These are phyloP conservation scores for Dryas alaskensis DNA, from an alignment of 306 rosid genomes.

Conservation along the genomic window DNA sequence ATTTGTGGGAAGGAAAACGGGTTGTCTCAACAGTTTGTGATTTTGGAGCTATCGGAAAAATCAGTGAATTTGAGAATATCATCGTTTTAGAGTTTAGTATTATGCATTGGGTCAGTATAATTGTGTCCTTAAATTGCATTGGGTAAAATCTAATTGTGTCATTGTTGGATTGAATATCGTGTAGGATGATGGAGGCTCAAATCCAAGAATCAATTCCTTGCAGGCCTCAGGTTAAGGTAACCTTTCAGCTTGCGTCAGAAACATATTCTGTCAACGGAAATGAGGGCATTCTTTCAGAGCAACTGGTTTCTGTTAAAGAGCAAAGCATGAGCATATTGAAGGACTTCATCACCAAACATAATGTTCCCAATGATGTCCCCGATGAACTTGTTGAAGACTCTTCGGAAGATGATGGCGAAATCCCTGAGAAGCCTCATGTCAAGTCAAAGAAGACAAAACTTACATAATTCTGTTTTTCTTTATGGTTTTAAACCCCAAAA, in stretches of 20 bases:
- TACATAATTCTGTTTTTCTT: conserved; percentile 30
- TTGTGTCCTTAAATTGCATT: no score
- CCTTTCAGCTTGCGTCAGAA: conserved; percentile 59
- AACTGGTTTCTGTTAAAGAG: conserved; percentile 65
- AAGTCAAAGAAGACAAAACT: conserved; percentile 71
- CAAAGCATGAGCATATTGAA: conserved; percentile 69
- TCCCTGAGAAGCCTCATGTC: conserved; percentile 43
- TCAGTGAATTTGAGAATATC: no score
- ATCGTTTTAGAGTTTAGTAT: no score
- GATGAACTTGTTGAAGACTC: conserved; percentile 65
- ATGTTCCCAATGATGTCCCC: conserved; percentile 76
- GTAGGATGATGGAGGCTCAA: conserved; percentile 47
- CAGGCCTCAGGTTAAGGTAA: conserved; percentile 45
- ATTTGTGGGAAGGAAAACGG: no score
- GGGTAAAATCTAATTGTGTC: background rate
- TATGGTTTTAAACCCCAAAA: background rate
- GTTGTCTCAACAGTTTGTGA: no score
- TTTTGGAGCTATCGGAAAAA: no score
- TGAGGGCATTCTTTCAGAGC: conserved; percentile 57
- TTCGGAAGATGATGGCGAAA: conserved; percentile 61
- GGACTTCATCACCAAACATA: conserved; percentile 80
- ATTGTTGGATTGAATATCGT: conserved; percentile 7
- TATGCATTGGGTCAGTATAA: no score
- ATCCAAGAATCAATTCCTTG: conserved; percentile 30
- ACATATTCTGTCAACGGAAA: conserved; percentile 40